Evolutionary conservation across 108 stramenopile species (phyloP).

Genomic region (Hondaea fermentalgiana): DNA sequence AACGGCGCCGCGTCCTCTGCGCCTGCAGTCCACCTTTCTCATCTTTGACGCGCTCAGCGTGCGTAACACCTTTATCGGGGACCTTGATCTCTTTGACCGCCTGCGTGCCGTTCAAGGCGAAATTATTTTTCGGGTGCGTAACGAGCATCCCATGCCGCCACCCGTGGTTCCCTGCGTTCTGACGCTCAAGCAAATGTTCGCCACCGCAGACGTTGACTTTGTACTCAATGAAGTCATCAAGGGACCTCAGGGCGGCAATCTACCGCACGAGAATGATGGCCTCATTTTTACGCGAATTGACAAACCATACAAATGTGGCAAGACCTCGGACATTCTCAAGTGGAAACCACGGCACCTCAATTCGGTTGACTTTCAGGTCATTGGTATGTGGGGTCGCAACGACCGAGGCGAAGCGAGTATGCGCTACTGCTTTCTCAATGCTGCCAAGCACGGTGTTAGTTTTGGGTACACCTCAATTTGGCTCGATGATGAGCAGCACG

Average conservation of each 20-base stretch:
- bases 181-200: conserved; percentile 2
- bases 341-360: conserved; percentile 9
- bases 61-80: background rate
- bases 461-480: background rate
- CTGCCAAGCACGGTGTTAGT: background rate
- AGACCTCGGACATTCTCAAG: background rate
- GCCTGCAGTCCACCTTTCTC: background rate
- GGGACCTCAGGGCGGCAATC: background rate
- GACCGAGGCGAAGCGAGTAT: background rate
- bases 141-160: background rate
- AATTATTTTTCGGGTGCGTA: background rate
- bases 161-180: background rate
- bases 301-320: background rate
- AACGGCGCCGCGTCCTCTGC: background rate
- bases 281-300: background rate
- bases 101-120: background rate
- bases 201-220: background rate
- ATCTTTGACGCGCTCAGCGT: background rate
- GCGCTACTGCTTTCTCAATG: background rate
- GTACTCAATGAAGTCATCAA: background rate
- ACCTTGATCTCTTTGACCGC: background rate
- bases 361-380: background rate
- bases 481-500: background rate
- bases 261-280: background rate
- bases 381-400: background rate